Base-by-base conservation (phyloP, 2,329 filamentous ascomycete genomes). In the Venturia aucupariae region DNA sequence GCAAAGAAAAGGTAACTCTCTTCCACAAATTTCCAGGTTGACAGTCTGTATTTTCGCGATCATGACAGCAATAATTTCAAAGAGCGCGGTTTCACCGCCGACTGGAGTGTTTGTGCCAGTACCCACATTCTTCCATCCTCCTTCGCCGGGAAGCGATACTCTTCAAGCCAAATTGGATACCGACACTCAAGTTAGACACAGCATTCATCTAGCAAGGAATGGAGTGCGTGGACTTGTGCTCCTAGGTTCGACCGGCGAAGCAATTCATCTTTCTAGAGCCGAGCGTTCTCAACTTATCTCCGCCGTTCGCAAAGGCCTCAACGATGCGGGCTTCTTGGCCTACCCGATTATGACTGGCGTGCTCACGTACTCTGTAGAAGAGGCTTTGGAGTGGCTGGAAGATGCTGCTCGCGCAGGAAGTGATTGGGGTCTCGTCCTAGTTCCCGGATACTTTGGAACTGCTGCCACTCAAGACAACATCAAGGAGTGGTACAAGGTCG, bases 381-480 rank as follows among this genome's bases (percentile, higher is more conserved):
- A 86, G 72, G 84, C 83, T 1, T 72, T 87, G 6, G 79, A 82
- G 68, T 79, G 83, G 75, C 77, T 87, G 61, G 73, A 78, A 55
- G 82, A 81, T 64, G 82, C 82, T 60, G 78, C 80, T 67, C 78
- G 81, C 54, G 82, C 84, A 3, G 84, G 85, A 41, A 81, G 42
- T 83, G 80, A 84, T 67, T 87, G 82, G 77, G 86, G 84, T 22
- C 75, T 88, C 65, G 83, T 85, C 39, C 78, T 89, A 54, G 83
- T 83, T 51, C 86, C 85, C 0, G 85, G 85, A 0, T 89, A 88
- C 72, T 88, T 88, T 72, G 85, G 84, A 3, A 81, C 81, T 2
- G 83, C 80, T 2, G 83, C 80, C 35, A 82, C 76, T 59, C 84
- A 88, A 72, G 79, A 82, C 61, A 83, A 83, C 4, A 78, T 88